These are phyloP conservation scores for Eucalyptus virginea DNA, from an alignment of 345 rosid species.

Conservation along the genomic window DNA sequence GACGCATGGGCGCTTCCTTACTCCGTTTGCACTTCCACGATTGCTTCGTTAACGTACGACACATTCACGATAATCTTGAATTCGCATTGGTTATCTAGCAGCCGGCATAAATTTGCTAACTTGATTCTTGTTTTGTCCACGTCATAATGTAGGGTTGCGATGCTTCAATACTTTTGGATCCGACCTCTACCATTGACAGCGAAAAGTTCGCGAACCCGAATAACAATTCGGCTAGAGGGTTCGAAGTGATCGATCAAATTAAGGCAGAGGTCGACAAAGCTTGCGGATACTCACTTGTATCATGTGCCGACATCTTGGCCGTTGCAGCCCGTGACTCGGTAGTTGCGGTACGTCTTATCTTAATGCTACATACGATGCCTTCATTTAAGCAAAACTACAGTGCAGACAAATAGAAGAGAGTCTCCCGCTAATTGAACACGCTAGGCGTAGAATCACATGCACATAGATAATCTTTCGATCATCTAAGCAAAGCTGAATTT, in stretches of 20 bases:
- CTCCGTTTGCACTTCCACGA: slow-evolving; percentile 60
- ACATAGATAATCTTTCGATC: neutral
- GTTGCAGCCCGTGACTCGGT: slow-evolving; percentile 61
- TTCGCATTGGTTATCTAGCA: neutral
- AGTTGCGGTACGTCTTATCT: slow-evolving; percentile 17
- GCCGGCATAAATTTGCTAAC: neutral
- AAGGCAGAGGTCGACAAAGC: slow-evolving; percentile 38
- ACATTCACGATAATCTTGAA: neutral
- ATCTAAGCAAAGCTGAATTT: neutral
- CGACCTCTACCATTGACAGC: slow-evolving; percentile 29
- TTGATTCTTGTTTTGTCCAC: neutral
- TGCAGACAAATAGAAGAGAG: neutral
- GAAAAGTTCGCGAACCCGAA: slow-evolving; percentile 38
- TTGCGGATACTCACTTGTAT: slow-evolving; percentile 39
- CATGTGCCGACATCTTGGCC: slow-evolving; percentile 60
- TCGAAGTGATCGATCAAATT: slow-evolving; percentile 55
- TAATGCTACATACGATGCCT: neutral
- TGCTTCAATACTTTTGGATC: slow-evolving; percentile 53
- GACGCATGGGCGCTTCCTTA: slow-evolving; percentile 43
- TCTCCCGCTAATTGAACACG: neutral
- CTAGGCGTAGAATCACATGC: neutral
- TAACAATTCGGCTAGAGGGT: slow-evolving; percentile 32
- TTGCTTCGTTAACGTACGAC: slow-evolving; percentile 42
- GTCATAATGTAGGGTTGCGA: slow-evolving; percentile 36
- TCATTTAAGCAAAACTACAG: neutral